Evolutionary conservation across 352 stramenopile genomes (phyloP).

Genomic region (Phytopythium ostracodes): DNA sequence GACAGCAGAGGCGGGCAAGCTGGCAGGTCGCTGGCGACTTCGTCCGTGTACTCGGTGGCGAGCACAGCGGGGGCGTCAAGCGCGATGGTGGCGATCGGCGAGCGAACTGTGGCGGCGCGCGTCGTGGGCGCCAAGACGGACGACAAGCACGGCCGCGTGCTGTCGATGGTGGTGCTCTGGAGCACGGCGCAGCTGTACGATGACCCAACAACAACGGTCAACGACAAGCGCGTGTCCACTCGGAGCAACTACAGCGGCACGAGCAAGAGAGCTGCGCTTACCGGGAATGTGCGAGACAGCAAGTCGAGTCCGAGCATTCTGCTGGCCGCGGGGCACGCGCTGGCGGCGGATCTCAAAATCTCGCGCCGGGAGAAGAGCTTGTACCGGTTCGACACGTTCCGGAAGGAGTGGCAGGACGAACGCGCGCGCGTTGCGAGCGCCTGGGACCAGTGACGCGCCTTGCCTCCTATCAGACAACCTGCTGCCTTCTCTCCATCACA

Average conservation of each 20-base stretch:
- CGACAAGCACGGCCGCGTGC: slow-evolving; percentile 43
- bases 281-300: background rate
- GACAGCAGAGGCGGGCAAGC: slow-evolving; percentile 18
- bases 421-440: slow-evolving; percentile 46
- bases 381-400: slow-evolving; percentile 78
- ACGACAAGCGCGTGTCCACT: slow-evolving; percentile 2
- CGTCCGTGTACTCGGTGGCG: slow-evolving; percentile 47
- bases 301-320: slow-evolving; percentile 14
- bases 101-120: slow-evolving; percentile 72
- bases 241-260: slow-evolving; percentile 17
- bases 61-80: slow-evolving; percentile 23
- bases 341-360: slow-evolving; percentile 62
- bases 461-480: no score
- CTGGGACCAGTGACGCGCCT: slow-evolving; percentile 33
- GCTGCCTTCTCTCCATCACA: no score
- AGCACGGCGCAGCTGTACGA: slow-evolving; percentile 79
- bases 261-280: slow-evolving; percentile 9
- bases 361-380: slow-evolving; percentile 52
- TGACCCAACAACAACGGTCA: slow-evolving; percentile 12
- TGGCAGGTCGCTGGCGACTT: slow-evolving; percentile 6
- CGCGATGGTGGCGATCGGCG: slow-evolving; percentile 36
- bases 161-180: slow-evolving; percentile 71
- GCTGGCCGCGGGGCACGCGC: slow-evolving; percentile 17
- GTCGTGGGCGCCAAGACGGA: slow-evolving; percentile 43
- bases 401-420: slow-evolving; percentile 69